Conservation (phyloP, 805 yeast species). For the Candida oleophila region DNA sequence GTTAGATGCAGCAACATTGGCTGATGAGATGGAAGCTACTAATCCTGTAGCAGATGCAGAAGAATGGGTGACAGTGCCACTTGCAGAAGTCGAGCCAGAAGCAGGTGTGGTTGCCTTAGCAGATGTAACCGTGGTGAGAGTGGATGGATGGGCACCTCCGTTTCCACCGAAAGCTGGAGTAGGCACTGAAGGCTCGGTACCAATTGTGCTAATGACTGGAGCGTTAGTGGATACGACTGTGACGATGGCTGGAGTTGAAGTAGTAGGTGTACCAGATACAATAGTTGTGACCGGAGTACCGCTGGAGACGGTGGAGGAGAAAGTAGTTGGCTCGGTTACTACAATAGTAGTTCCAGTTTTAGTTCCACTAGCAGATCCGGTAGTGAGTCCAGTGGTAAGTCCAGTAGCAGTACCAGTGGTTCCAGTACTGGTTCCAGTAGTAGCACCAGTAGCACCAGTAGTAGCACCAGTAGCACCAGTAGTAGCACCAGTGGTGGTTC, state of each 20-base stretch:
- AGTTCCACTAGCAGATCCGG: constrained; percentile 11
- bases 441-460: constrained; percentile 10
- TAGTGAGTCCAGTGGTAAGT: constrained; percentile 9
- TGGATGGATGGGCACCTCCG: constrained; percentile 1
- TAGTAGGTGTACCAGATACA: not conserved
- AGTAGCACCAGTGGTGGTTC: constrained; percentile 12
- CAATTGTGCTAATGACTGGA: too few relatives aligned
- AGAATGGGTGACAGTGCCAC: not conserved
- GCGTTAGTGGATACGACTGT: not conserved
- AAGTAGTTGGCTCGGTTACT: constrained; percentile 4
- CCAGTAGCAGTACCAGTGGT: constrained; percentile 8
- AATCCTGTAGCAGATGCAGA: constrained; percentile 1
- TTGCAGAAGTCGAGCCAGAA: not conserved
- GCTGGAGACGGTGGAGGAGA: not conserved
- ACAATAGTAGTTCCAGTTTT: constrained; percentile 8
- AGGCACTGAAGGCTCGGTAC: not conserved
- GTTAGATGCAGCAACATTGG: not conserved
- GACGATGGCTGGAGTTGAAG: not conserved
- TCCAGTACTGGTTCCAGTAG: constrained; percentile 2
- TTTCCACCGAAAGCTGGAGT: not conserved
- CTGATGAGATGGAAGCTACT: not conserved
- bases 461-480: constrained; percentile 6
- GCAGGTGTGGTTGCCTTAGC: not conserved
- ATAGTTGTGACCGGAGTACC: not conserved
- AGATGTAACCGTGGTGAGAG: not conserved